Percentiles rank a stretch among this genome's conserved stretches.
These are phyloP conservation scores for Fraxinus paxiana DNA, from an alignment of 305 asterid species.

Conservation along the genomic window DNA sequence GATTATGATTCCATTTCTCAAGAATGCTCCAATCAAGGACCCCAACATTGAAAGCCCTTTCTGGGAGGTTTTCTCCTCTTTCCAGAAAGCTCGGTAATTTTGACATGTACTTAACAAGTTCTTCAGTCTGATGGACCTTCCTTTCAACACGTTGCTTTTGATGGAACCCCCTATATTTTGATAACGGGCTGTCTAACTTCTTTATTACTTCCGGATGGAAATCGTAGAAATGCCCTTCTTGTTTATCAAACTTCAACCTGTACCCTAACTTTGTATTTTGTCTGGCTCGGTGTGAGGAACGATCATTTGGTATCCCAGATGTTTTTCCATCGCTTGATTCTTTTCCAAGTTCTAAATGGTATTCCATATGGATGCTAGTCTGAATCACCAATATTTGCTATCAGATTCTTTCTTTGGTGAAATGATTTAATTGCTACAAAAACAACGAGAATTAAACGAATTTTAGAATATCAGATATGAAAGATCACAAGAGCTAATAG, in stretches of 20 bases:
- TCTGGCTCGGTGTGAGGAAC: constrained; percentile 22
- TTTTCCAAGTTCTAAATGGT: constrained; percentile 21
- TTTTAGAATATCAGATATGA: neutral
- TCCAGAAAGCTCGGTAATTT: constrained; percentile 63
- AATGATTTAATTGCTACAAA: neutral
- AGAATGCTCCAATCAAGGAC: constrained; percentile 72
- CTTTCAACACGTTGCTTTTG: constrained; percentile 32
- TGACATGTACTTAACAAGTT: constrained; percentile 77
- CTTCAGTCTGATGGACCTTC: constrained; percentile 40
- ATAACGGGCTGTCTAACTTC: constrained; percentile 13
- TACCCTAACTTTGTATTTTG: constrained; percentile 48
- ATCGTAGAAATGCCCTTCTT: constrained; percentile 26
- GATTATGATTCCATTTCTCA: constrained; percentile 60
- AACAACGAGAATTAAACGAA: neutral
- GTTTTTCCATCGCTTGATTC: constrained; percentile 21
- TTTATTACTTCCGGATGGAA: constrained; percentile 33
- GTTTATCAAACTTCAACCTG: constrained; percentile 42
- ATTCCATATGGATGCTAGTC: constrained; percentile 31
- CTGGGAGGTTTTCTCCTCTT: constrained; percentile 46
- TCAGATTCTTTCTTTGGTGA: constrained; percentile 7
- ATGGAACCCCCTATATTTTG: constrained; percentile 28
- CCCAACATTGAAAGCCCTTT: constrained; percentile 61
- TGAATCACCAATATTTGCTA: constrained; percentile 9
- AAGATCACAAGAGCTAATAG: neutral
- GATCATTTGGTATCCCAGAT: constrained; percentile 13